Evolutionary conservation across 768 basidiomycete species (phyloP), one percentile per base, ranked within the genome.

Genomic region (Phaeotremella fagi): DNA sequence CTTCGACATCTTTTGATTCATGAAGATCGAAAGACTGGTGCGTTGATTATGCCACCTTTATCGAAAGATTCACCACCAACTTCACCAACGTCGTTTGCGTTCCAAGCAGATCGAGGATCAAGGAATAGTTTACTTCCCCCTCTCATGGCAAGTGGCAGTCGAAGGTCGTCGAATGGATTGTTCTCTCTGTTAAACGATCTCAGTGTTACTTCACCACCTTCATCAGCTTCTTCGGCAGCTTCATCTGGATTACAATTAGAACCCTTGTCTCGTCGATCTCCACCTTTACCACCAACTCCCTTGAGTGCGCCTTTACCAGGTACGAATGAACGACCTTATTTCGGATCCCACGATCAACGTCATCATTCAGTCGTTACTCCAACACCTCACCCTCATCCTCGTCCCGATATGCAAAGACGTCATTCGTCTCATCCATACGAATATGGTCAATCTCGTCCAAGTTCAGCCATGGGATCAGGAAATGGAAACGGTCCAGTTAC

Each of bases 341-440:
- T 15, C 42, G 37, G 15, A 27, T 43, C 29, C 23, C 23, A 6
- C 7, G 47, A 18, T 52, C 48, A n/a, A 26, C 45, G 38, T 41
- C 52, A 4, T 29, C n/a, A n/a, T n/a, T 58, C 37, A 18, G 31
- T 35, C 16, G 48, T 45, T 16, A 25, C 41, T 20, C 23, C 54
- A 9, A 42, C 26, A 7, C 53, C 31, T n/a, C n/a, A n/a, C n/a
- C 26, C 29, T 3, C 52, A 44, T 9, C 44, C 20, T 31, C 38
- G 61, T 37, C 66, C 63, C 2, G 61, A 58, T 15, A 26, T 63
- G 28, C 45, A 54, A 49, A 56, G 64, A 12, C 54, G 68, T 9
- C 64, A 63, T 45, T 61, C 64, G 3, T 47, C 58, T 12, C 60
- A 68, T 28, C 66, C 66, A 4, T 61, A 65, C 53, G 66, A 68